Conservation (phyloP, 2,329 filamentous ascomycete species). For the Tolypocladium nubicola region DNA sequence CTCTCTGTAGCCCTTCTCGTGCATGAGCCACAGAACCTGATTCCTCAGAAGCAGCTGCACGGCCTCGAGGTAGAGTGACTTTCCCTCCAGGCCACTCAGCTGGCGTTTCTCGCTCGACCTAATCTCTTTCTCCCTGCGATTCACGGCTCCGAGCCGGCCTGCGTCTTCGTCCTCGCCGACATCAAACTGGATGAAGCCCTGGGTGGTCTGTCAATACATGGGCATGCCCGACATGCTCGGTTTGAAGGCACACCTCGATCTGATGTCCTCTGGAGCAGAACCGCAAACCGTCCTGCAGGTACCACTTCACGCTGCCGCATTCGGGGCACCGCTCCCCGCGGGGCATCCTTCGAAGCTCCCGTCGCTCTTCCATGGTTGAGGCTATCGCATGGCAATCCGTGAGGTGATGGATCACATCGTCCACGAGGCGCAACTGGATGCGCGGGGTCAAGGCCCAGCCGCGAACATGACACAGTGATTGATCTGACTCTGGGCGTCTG, state of each 20-base stretch:
- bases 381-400: neutral
- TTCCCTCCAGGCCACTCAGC: conserved; percentile 56
- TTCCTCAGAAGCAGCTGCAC: conserved; percentile 78
- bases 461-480: neutral
- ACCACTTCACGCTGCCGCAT: conserved; percentile 64
- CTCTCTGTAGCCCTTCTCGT: conserved; percentile 51
- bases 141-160: conserved; percentile 44
- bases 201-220: neutral
- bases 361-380: conserved; percentile 26
- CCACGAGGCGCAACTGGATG: neutral
- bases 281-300: conserved; percentile 63
- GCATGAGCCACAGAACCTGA: conserved; percentile 66
- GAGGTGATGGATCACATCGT: neutral
- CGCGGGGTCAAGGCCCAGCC: neutral
- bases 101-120: conserved; percentile 43
- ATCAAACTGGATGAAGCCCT: conserved; percentile 47
- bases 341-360: conserved; percentile 39
- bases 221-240: no score
- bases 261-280: conserved; percentile 76
- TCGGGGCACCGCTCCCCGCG: conserved; percentile 44
- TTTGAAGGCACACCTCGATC: conserved; percentile 50
- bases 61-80: conserved; percentile 71
- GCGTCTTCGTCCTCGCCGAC: conserved; percentile 62
- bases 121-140: conserved; percentile 47
- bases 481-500: neutral